Evolutionary conservation across 2,329 filamentous ascomycete species (phyloP).

Genomic region (Alternaria sp.): DNA sequence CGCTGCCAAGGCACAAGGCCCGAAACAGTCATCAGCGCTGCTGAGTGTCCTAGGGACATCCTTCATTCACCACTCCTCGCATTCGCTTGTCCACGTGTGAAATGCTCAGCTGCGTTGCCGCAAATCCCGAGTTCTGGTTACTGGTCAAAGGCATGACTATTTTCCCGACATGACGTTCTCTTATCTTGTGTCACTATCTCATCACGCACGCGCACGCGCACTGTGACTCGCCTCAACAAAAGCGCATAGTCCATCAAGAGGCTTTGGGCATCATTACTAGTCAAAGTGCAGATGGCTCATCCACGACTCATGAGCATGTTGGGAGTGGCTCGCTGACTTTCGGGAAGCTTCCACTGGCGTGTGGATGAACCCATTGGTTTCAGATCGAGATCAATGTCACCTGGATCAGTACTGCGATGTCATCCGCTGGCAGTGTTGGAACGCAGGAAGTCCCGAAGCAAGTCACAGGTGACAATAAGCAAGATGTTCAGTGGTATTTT

Average conservation of each 20-base stretch:
- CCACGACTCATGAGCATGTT: neutral
- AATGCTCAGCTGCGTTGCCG: neutral
- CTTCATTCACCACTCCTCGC: neutral
- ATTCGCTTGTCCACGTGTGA: neutral
- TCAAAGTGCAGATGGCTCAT: neutral
- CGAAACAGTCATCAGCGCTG: slow-evolving; percentile 3
- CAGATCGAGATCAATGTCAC: neutral
- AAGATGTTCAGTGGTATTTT: neutral
- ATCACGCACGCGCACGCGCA: neutral
- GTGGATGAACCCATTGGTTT: neutral
- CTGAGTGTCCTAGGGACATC: neutral
- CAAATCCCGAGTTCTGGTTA: neutral
- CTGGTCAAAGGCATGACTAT: neutral
- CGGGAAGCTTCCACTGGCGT: neutral
- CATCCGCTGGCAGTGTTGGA: neutral
- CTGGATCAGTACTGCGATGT: neutral
- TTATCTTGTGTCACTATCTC: neutral
- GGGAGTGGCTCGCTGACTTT: neutral
- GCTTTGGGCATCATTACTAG: neutral
- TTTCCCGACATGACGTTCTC: neutral
- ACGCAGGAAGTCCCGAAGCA: neutral
- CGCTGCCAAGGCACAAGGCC: slow-evolving; percentile 7
- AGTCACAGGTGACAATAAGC: neutral
- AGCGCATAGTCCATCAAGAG: neutral
- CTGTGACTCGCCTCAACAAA: neutral